phyloP scores from a whole-genome alignment of 768 basidiomycete species.

The Termitomyces sp. region DNA sequence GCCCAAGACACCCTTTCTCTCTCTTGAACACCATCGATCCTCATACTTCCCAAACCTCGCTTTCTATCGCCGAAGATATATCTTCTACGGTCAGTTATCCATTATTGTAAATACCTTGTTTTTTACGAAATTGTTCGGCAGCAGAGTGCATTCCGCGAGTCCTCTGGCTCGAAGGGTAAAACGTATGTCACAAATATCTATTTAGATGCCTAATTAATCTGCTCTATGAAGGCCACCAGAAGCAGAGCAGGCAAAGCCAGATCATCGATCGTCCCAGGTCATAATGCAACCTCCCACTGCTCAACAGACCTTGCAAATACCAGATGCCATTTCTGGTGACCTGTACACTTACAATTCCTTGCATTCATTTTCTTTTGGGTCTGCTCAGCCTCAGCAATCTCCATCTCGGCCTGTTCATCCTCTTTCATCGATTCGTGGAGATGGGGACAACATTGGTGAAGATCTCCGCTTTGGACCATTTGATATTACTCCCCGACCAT shows the following conservation, averaged over 20 bases:
- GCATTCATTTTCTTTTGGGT: slow-evolving; percentile 48
- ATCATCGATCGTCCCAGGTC: slow-evolving; percentile 10
- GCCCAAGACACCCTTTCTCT: slow-evolving; percentile 14
- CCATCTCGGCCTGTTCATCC: slow-evolving; percentile 35
- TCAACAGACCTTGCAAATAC: slow-evolving; percentile 8
- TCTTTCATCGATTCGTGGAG: slow-evolving; percentile 30
- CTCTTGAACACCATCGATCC: slow-evolving; percentile 13
- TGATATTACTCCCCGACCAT: slow-evolving; percentile 53
- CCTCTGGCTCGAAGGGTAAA: slow-evolving; percentile 1
- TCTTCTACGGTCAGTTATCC: slow-evolving; percentile 11
- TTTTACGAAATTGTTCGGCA: slow-evolving; percentile 4
- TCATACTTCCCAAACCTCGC: slow-evolving; percentile 15
- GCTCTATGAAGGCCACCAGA: slow-evolving; percentile 14
- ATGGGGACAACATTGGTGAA: slow-evolving; percentile 34
- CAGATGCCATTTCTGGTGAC: slow-evolving; percentile 19
- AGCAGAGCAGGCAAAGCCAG: slow-evolving; percentile 10
- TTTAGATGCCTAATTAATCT: not conserved
- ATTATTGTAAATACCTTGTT: slow-evolving; percentile 2
- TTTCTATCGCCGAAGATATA: slow-evolving; percentile 11
- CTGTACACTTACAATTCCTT: slow-evolving; percentile 45
- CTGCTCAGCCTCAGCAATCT: slow-evolving; percentile 31
- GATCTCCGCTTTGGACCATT: slow-evolving; percentile 28
- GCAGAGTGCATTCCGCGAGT: slow-evolving; percentile 11
- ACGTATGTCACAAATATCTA: slow-evolving; percentile 8
- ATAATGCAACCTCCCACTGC: slow-evolving; percentile 3